These are phyloP conservation scores for Arthroderma uncinatum DNA, from an alignment of 2,329 filamentous ascomycete genomes.

Conservation along the genomic window DNA sequence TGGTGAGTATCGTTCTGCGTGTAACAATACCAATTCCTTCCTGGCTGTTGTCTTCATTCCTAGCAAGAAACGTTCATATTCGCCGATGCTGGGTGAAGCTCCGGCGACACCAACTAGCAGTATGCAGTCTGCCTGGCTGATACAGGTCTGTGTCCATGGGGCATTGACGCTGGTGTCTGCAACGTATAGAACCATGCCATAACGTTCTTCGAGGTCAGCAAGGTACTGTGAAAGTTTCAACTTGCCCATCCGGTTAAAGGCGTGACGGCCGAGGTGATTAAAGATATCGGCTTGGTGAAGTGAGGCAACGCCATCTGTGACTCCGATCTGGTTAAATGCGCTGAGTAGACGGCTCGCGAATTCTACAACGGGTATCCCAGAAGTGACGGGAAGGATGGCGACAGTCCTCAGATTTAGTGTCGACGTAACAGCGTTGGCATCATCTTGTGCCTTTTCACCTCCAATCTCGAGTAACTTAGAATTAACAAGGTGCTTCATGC, in stretches of 20 bases:
- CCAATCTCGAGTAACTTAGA: constrained; percentile 58
- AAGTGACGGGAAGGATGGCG: constrained; percentile 78
- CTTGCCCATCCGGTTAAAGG: constrained; percentile 96
- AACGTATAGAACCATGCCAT: constrained; percentile 87
- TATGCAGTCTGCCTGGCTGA: constrained; percentile 92
- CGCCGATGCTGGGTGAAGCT: constrained; percentile 77
- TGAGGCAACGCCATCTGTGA: constrained; percentile 78
- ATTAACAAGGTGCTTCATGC: constrained; percentile 82
- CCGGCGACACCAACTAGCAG: constrained; percentile 85
- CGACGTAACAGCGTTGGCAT: constrained; percentile 52
- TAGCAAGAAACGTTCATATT: constrained; percentile 91
- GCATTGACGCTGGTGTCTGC: constrained; percentile 95
- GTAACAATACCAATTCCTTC: constrained; percentile 82
- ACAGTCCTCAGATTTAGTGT: constrained; percentile 89
- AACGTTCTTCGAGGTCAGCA: constrained; percentile 93
- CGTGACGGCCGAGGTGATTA: constrained; percentile 88
- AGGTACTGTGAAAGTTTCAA: constrained; percentile 91
- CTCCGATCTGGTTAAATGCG: constrained; percentile 78
- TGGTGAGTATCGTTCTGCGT: constrained; percentile 75
- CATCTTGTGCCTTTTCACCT: constrained; percentile 49
- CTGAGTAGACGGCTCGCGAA: constrained; percentile 84
- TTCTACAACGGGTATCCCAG: constrained; percentile 86
- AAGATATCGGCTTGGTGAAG: constrained; percentile 89
- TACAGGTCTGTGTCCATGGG: constrained; percentile 96
- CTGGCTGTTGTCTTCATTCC: constrained; percentile 95